Evolutionary conservation across 148 eudicot genomes (phyloP).

Genomic region (Dianthus caryophyllus): DNA sequence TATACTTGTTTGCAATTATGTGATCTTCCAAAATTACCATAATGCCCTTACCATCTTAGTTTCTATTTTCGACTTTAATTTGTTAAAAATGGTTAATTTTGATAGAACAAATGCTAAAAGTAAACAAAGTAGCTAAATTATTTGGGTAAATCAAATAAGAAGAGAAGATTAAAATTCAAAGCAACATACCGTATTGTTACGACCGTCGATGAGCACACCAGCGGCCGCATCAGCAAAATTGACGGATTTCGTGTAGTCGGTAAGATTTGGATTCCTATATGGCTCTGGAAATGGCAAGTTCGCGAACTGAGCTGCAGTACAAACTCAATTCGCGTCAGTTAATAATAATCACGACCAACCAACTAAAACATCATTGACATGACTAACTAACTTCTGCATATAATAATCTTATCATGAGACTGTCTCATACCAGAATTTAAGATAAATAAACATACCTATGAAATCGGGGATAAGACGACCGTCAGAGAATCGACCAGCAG

Average conservation of each 20-base stretch:
- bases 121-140: too few relatives aligned
- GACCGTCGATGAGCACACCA: conserved; percentile 41
- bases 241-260: conserved; percentile 28
- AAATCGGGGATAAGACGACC: conserved; percentile 39
- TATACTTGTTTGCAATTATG: too few relatives aligned
- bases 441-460: conserved; percentile 30
- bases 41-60: too few relatives aligned
- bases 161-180: not conserved
- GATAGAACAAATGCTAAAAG: too few relatives aligned
- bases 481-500: conserved; percentile 35
- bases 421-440: too few relatives aligned
- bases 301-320: conserved; percentile 42
- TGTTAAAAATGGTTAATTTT: too few relatives aligned
- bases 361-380: not conserved
- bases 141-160: not conserved
- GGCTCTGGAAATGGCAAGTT: conserved; percentile 37
- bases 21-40: too few relatives aligned
- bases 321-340: not conserved
- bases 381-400: too few relatives aligned
- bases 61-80: too few relatives aligned
- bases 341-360: not conserved
- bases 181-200: conserved; percentile 35
- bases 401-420: too few relatives aligned
- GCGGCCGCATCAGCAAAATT: conserved; percentile 64
- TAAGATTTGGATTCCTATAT: conserved; percentile 30